These are phyloP conservation scores for Euclidium syriacum DNA, from an alignment of 345 rosid genomes.

Conservation along the genomic window DNA sequence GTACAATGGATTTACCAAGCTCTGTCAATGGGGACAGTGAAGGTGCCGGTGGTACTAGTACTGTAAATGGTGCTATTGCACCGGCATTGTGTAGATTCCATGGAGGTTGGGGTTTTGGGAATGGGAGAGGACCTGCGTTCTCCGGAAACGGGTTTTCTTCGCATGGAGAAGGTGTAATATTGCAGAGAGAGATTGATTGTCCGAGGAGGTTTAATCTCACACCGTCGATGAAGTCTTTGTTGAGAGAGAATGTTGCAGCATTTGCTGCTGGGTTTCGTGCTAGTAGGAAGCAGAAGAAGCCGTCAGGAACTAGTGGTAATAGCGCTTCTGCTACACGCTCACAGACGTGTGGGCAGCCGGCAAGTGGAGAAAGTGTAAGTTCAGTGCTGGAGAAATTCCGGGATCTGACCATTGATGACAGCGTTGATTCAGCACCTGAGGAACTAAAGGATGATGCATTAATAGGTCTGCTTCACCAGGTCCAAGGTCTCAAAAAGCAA, in stretches of 20 bases:
- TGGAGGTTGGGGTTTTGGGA: slow-evolving; percentile 87
- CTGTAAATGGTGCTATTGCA: slow-evolving; percentile 38
- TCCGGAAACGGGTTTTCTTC: slow-evolving; percentile 48
- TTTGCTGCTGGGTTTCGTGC: slow-evolving; percentile 88
- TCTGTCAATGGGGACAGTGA: slow-evolving; percentile 33
- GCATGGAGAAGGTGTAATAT: slow-evolving; percentile 36
- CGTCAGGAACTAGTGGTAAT: slow-evolving; percentile 34
- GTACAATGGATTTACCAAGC: slow-evolving; percentile 53
- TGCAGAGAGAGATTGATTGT: slow-evolving; percentile 69
- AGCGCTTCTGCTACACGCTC: slow-evolving; percentile 23
- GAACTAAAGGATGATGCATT: slow-evolving; percentile 76
- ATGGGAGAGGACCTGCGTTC: slow-evolving; percentile 50
- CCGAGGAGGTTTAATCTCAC: slow-evolving; percentile 89
- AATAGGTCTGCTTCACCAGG: slow-evolving; percentile 51
- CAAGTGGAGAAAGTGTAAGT: slow-evolving; percentile 49
- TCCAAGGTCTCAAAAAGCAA: slow-evolving; percentile 73
- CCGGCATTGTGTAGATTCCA: slow-evolving; percentile 71
- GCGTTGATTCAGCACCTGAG: slow-evolving; percentile 48
- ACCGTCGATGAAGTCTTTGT: slow-evolving; percentile 70
- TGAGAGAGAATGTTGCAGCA: slow-evolving; percentile 82
- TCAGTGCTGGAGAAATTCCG: slow-evolving; percentile 59
- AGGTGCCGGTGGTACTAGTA: slow-evolving; percentile 23
- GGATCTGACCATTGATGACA: slow-evolving; percentile 77
- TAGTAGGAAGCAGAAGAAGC: slow-evolving; percentile 48
- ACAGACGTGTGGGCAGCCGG: slow-evolving; percentile 45